Evolutionary conservation across 345 rosid genomes (phyloP).

Genomic region (Dimocarpus longan): DNA sequence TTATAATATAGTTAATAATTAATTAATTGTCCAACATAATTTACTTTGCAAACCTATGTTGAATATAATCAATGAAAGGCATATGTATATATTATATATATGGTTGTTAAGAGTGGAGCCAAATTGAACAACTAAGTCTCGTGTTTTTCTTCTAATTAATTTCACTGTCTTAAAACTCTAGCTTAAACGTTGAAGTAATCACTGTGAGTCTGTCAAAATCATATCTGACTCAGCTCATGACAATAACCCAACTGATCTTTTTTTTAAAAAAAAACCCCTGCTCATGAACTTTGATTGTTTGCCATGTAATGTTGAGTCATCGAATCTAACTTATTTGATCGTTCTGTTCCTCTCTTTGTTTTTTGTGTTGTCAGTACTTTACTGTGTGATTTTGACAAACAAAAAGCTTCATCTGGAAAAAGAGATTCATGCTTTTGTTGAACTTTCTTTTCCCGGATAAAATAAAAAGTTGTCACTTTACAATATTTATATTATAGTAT

Average conservation of each 20-base stretch:
- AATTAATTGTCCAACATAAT: not conserved
- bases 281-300: not conserved
- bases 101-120: conserved; percentile 17
- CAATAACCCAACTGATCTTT: conserved; percentile 1
- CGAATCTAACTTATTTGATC: conserved; percentile 24
- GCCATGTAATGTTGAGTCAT: conserved; percentile 35
- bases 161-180: not conserved
- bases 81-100: too few species aligned
- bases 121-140: not conserved
- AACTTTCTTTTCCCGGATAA: not conserved
- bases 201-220: conserved; percentile 7
- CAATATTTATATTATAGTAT: too few species aligned
- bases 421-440: not conserved
- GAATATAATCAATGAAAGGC: too few species aligned
- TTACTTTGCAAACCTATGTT: not conserved
- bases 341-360: not conserved
- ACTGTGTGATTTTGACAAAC: conserved; percentile 12
- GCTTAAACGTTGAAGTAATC: not conserved
- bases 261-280: not conserved
- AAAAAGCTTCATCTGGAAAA: not conserved
- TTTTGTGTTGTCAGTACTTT: not conserved
- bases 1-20: not conserved
- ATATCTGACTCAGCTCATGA: conserved; percentile 33
- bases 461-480: not conserved
- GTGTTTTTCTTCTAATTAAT: not conserved